Base-by-base conservation (phyloP, 2,329 filamentous ascomycete genomes). In the Immersiporthe knoxdaviesiana region DNA sequence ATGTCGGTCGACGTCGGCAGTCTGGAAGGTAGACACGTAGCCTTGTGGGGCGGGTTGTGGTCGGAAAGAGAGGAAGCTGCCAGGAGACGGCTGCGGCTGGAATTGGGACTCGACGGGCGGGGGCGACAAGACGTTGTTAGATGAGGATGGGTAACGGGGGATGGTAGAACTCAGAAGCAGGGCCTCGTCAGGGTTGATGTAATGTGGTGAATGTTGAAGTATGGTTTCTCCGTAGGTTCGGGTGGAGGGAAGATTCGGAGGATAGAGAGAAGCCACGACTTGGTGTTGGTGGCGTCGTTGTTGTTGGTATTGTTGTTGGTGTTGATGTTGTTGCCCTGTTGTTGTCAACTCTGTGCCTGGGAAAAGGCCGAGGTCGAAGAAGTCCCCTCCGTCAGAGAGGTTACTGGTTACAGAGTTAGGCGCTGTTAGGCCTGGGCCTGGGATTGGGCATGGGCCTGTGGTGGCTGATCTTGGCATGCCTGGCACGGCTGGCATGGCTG, bases 101-200 rank as follows among this genome's bases (percentile, higher is more conserved):
- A 60, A 62, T 12, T 54, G 41, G 12, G 66, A 37, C 18, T 72
- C 74, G 59, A 74, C 68, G 1, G 76, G 74, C 8, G 76, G n/a
- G n/a, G n/a, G 76, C 21, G 78, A 68, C 16, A 76, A 21, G 41
- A 10, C 30, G 63, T 21, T 35, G 47, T 18, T 77, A 11, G 76
- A 75, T 27, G 76, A 78, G n/a, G 76, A 74, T 60, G 71, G 71
- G 2, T 39, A n/a, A n/a, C n/a, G 5, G 37, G 37, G 5, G 21
- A 68, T 71, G 54, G 71, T 74, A 30, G 78, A 65, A 27, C 72
- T 44, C 24, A 68, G 10, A 37, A 77, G 56, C 18, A 67, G 64
- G 59, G 77, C 74, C 72, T 16, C 27, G 16, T 41, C 18, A 24
- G 37, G 16, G n/a, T 0, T 16, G 59, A 14, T 12, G 11, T 16